Evolutionary conservation across 108 stramenopile species (phyloP).

Genomic region (Schizochytrium sp.): DNA sequence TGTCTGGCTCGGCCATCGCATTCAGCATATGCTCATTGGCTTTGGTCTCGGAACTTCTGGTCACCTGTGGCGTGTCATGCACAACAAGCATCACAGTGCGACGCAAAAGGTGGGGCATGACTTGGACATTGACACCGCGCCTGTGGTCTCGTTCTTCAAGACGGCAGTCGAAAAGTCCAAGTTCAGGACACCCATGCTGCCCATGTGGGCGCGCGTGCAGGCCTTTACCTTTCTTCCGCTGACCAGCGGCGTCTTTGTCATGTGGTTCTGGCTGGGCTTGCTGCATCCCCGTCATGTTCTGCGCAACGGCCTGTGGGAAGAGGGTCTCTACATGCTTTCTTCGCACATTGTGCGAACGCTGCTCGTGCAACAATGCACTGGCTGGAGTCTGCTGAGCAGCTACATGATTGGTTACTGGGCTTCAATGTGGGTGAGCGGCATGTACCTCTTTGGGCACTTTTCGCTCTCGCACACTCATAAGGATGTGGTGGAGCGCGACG

Average conservation of each 20-base stretch:
- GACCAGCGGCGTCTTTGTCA: conserved; percentile 18
- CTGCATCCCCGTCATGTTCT: conserved; percentile 27
- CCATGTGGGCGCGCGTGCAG: conserved; percentile 17
- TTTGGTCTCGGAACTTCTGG: conserved; percentile 44
- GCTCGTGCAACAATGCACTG: neutral
- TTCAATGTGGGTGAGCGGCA: neutral
- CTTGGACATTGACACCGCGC: conserved; percentile 94
- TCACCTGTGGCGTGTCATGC: conserved; percentile 54
- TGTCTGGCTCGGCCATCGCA: neutral
- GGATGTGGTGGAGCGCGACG: conserved; percentile 15
- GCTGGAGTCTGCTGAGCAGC: neutral
- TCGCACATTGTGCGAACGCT: neutral
- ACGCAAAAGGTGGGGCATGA: conserved; percentile 76
- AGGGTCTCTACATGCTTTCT: neutral
- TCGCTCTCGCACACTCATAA: conserved; percentile 30
- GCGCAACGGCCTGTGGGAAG: neutral
- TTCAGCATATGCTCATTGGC: conserved; percentile 20
- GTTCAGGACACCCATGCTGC: neutral
- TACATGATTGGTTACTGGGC: neutral
- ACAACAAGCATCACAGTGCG: conserved; percentile 96
- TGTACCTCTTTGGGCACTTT: conserved; percentile 33
- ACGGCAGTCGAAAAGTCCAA: neutral
- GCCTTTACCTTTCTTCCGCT: conserved; percentile 16
- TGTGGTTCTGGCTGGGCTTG: conserved; percentile 27
- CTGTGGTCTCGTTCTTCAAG: conserved; percentile 90